Evolutionary conservation across 2,329 filamentous ascomycete genomes (phyloP), one percentile per base, ranked within the genome.

Genomic region (Grosmannia clavigera): DNA sequence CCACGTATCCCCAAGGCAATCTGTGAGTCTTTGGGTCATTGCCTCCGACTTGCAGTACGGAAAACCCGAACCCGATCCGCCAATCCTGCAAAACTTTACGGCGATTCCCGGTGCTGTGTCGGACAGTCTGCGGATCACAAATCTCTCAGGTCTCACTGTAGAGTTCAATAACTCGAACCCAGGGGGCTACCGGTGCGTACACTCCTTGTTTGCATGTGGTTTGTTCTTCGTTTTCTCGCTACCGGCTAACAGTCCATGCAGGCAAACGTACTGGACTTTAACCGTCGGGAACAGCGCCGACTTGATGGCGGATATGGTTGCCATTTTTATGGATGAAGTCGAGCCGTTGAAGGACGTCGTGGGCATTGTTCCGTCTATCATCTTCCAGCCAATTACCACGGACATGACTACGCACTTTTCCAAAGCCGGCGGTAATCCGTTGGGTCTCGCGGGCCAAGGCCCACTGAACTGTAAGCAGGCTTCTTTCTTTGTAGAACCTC

Each of bases 371-470:
- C 59, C 62, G 7, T 61, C 62, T 3, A 33, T 64, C 48, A 55
- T 60, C 11, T 61, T 62, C 40, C 62, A 64, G 55, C 58, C 53
- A n/a, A 60, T 60, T 40, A 60, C 58, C 29, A 56, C 68, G n/a
- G 68, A 70, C 48, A 66, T 73, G 29, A 61, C 71, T 5, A 62
- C 68, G 14, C 60, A 66, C 9, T 71, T 71, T 67, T 62, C 68
- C 54, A 66, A 67, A 48, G 72, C 71, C 19, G 74, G 74, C 5
- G 73, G 74, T 14, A 78, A 78, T 57, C 67, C 74, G 1, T 64
- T 77, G 6, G 75, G 74, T 0, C 63, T 78, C 69, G 29, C 51
- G n/a, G 52, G 54, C n/a, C 38, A 55, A 40, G 52, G 54, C 27
- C 52, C 58, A 38, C 53, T 56, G 43, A 52, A 58, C 22, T 53